A percentile compares a stretch with the other conserved stretches of the same genome.
Evolutionary conservation across 352 stramenopile genomes (phyloP).

Genomic region (Phytopythium sindhum): DNA sequence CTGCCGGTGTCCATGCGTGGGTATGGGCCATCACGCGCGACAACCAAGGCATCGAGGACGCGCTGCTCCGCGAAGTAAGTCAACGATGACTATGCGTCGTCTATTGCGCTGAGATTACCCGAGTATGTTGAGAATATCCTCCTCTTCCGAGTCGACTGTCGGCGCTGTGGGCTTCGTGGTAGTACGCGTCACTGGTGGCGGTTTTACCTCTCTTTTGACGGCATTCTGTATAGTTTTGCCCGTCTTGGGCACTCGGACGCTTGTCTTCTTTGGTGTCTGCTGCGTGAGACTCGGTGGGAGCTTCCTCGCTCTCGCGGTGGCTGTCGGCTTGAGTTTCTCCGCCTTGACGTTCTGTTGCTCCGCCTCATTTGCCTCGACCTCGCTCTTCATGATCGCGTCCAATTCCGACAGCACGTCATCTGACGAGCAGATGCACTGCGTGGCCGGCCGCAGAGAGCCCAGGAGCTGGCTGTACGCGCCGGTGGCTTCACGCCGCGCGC

Average conservation of each 20-base stretch:
- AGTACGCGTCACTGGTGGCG: background rate
- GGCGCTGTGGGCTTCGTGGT: background rate
- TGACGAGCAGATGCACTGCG: constrained; percentile 32
- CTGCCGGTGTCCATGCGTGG: constrained; percentile 4
- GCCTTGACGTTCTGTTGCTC: constrained; percentile 3
- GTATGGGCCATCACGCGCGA: constrained; percentile 4
- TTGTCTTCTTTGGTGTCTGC: background rate
- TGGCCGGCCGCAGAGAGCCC: constrained; percentile 13
- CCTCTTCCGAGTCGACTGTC: constrained; percentile 38
- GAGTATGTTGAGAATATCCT: constrained; percentile 59
- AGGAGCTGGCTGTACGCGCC: constrained; percentile 38
- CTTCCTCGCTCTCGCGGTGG: background rate
- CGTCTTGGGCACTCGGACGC: background rate
- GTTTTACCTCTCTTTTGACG: background rate
- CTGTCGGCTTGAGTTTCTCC: background rate
- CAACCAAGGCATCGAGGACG: background rate
- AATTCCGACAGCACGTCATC: constrained; percentile 43
- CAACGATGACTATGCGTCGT: background rate
- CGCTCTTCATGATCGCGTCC: constrained; percentile 38
- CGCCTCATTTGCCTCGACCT: constrained; percentile 24
- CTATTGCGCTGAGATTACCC: background rate
- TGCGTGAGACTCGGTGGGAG: background rate
- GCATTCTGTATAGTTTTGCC: background rate
- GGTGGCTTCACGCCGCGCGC: constrained; percentile 17
- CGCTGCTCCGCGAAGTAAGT: background rate